phyloP scores from a whole-genome alignment of 805 yeast species.

The Candida dendrica region DNA sequence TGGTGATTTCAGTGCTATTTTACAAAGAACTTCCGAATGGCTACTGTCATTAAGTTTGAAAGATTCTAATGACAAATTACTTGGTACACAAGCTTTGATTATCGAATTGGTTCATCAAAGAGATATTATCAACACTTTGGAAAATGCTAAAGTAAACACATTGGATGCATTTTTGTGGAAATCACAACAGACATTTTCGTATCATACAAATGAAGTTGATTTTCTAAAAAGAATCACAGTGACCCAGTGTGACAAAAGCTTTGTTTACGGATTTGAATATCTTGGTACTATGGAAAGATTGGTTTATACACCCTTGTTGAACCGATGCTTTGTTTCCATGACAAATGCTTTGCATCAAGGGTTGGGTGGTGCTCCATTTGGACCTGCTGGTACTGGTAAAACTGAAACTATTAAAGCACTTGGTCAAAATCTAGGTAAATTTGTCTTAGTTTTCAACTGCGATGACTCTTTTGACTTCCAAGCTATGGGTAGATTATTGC shows the following conservation, averaged over 20 bases:
- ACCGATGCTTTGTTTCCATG: conserved; percentile 58
- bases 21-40: no score
- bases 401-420: conserved; percentile 85
- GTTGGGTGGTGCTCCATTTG: conserved; percentile 86
- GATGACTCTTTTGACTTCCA: conserved; percentile 83
- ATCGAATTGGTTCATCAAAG: conserved; percentile 61
- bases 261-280: conserved; percentile 75
- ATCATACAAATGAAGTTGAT: conserved; percentile 20
- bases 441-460: conserved; percentile 84
- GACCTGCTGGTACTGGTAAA: conserved; percentile 98
- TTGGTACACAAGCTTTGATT: conserved; percentile 50
- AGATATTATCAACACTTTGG: conserved; percentile 27
- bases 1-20: no score
- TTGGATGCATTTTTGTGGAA: conserved; percentile 36
- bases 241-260: conserved; percentile 41
- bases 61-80: neutral
- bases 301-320: conserved; percentile 70
- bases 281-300: conserved; percentile 67
- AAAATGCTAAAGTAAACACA: conserved; percentile 6
- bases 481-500: conserved; percentile 67
- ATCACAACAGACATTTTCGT: conserved; percentile 44
- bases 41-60: conserved; percentile 7
- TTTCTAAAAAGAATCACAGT: conserved; percentile 32
- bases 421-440: conserved; percentile 70
- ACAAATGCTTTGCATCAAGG: conserved; percentile 65